phyloP scores from a whole-genome alignment of 163 green algal genomes.

The Scenedesmus sp. region DNA sequence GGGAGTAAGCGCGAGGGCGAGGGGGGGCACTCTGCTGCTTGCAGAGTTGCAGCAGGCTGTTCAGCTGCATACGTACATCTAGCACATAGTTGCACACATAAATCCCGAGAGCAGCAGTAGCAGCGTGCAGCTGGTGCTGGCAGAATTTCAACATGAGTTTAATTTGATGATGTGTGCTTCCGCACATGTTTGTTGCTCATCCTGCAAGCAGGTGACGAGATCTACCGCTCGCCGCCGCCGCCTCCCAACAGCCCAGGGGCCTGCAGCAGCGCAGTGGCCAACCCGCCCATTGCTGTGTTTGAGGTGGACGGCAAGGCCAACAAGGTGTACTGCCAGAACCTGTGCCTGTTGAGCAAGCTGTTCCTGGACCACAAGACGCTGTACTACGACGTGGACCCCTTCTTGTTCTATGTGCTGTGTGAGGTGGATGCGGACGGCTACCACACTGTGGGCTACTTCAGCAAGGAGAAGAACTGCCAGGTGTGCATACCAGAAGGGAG shows the following conservation, averaged over 20 bases:
- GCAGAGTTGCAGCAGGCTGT: background rate
- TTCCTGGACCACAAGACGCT: slow-evolving; percentile 99
- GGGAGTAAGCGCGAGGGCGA: background rate
- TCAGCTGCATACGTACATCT: background rate
- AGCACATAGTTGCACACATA: background rate
- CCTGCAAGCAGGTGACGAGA: slow-evolving; percentile 83
- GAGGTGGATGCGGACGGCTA: slow-evolving; percentile 75
- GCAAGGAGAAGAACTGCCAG: slow-evolving; percentile 95
- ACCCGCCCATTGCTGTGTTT: slow-evolving; percentile 91
- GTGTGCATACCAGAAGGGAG: background rate
- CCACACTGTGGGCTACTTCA: slow-evolving; percentile 82
- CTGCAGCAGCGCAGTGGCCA: slow-evolving; percentile 63
- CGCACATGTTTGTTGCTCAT: background rate
- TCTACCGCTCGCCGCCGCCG: slow-evolving; percentile 91
- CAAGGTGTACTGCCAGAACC: slow-evolving; percentile 98
- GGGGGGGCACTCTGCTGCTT: no score
- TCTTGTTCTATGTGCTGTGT: slow-evolving; percentile 99
- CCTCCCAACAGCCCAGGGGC: slow-evolving; percentile 60
- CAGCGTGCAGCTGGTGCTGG: background rate
- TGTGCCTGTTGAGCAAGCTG: slow-evolving; percentile 99
- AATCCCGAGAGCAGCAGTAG: background rate
- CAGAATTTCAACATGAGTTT: no score
- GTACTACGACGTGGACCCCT: slow-evolving; percentile 99
- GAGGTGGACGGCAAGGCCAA: slow-evolving; percentile 92
- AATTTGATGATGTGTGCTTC: no score